These are phyloP conservation scores for Pseudopithomyces maydicus DNA, from an alignment of 2,329 filamentous ascomycete genomes.

Conservation along the genomic window DNA sequence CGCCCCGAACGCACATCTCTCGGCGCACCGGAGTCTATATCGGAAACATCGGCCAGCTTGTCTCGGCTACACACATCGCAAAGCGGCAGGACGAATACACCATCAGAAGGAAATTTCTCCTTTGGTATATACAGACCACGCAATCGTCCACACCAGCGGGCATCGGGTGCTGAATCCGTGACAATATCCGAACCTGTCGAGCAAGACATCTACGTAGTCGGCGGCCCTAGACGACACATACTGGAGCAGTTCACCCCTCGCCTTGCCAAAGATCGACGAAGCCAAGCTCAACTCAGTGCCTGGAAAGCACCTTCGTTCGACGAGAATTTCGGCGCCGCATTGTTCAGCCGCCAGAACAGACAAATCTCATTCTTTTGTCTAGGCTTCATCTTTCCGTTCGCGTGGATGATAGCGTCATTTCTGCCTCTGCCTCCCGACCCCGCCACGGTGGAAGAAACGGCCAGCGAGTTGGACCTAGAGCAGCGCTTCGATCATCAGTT, in stretches of 20 bases:
- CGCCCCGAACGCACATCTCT: constrained; percentile 42
- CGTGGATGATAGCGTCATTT: constrained; percentile 80
- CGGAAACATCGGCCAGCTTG: constrained; percentile 37
- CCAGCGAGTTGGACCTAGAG: constrained; percentile 46
- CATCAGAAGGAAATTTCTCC: constrained; percentile 45
- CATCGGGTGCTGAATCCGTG: constrained; percentile 35
- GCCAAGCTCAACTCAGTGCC: constrained; percentile 58
- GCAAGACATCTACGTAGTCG: constrained; percentile 34
- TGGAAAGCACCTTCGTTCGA: constrained; percentile 77
- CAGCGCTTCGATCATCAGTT: constrained; percentile 52
- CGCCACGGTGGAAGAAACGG: constrained; percentile 54
- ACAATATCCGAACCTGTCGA: constrained; percentile 36
- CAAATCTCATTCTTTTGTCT: constrained; percentile 76
- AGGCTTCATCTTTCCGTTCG: constrained; percentile 79
- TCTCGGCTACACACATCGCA: constrained; percentile 37
- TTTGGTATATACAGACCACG: constrained; percentile 45
- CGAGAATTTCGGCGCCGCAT: constrained; percentile 64
- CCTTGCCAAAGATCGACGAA: constrained; percentile 49
- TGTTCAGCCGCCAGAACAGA: constrained; percentile 70
- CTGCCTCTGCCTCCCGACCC: constrained; percentile 71
- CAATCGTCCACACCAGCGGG: constrained; percentile 41
- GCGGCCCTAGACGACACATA: constrained; percentile 31
- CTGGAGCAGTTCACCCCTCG: constrained; percentile 41
- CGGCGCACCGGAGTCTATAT: constrained; percentile 36
- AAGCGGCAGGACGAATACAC: constrained; percentile 42